phyloP scores from a whole-genome alignment of 2,329 filamentous ascomycete genomes.

The Thielaviopsis cerberus region DNA sequence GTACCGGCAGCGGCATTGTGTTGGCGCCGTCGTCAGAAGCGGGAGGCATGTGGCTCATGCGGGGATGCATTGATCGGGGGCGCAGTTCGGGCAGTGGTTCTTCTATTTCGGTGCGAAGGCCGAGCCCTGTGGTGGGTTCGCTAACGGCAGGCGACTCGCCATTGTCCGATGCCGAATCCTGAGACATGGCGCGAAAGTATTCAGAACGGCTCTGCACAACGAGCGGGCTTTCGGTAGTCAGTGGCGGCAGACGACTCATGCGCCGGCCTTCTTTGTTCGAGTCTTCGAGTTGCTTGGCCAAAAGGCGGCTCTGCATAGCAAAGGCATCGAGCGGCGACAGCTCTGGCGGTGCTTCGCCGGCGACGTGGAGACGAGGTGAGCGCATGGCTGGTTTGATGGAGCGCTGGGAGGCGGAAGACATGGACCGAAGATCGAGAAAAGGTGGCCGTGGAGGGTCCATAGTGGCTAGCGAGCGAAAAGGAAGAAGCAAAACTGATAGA shows the following conservation, averaged over 20 bases:
- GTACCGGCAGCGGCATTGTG: conserved; percentile 1
- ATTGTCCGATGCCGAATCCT: conserved; percentile 31
- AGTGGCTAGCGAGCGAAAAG: background rate
- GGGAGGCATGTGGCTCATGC: conserved; percentile 45
- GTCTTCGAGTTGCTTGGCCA: conserved; percentile 75
- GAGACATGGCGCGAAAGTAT: conserved; percentile 60
- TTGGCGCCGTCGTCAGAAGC: conserved; percentile 20
- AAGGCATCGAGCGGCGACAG: conserved; percentile 91
- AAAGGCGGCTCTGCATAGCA: conserved; percentile 70
- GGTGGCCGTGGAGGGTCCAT: conserved; percentile 38
- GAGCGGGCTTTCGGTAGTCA: conserved; percentile 67
- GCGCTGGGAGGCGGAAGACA: conserved; percentile 31
- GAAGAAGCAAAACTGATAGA: background rate
- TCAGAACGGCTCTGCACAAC: conserved; percentile 55
- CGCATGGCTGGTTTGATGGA: conserved; percentile 33
- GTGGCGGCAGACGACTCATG: conserved; percentile 68
- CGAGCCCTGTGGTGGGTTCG: conserved; percentile 22
- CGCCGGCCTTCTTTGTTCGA: conserved; percentile 54
- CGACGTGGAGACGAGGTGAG: conserved; percentile 59
- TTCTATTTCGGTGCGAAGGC: conserved; percentile 36
- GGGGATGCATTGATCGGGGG: conserved; percentile 56
- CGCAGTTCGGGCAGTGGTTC: conserved; percentile 36
- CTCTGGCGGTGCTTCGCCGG: conserved; percentile 69
- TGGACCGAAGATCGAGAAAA: conserved; percentile 40
- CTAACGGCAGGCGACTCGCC: conserved; percentile 13